Evolutionary conservation across 768 basidiomycete species (phyloP), one percentile per base, ranked within the genome.

Genomic region (Brasilioporus rufonigricans): DNA sequence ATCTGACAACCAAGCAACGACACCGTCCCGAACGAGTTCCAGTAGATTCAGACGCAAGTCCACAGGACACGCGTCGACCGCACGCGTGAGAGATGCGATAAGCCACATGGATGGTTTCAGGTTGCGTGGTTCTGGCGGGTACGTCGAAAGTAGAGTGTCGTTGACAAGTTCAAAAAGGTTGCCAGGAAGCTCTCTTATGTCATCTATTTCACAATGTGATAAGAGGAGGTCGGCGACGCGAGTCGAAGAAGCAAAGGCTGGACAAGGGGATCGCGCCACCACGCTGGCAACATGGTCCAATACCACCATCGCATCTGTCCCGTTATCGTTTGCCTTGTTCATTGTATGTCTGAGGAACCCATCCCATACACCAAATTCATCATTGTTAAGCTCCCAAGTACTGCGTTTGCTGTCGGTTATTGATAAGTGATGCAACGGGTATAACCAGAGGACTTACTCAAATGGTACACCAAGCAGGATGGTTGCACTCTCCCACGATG

Each of bases 1-100:
- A 67, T 92, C 89, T 19, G 78, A 75, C 29, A 91, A 65, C 90
- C 89, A 91, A 14, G 76, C 59, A 39, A 73, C 65, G 24, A 88
- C 47, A 11, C 85, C 82, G 1, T 83, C 85, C 57, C 83, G 78
- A 14, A 83, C 52, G 13, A 65, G 52, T 44, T 80, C 76, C 45
- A 89, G 63, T 38, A 87, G 61, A 23, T 70, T 66, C 21, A 75
- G 57, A 39, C 77, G 65, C 46, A 83, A 70, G 40, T 77, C 78
- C 5, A 58, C 55, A 2, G 86, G 84, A 62, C 85, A 86, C 0
- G 68, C 59, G 52, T 86, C 85, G 38, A 91, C 71, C 5, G 80
- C 63, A 8, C 73, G 69, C 41, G 76, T 77, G 49, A 90, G 68
- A 5, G 85, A 77, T 36, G 83, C 73, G 19, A 84, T 71, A 58